Base-by-base conservation (phyloP, 176 grass and related monocot species). In the Pontederia crassipes region DNA sequence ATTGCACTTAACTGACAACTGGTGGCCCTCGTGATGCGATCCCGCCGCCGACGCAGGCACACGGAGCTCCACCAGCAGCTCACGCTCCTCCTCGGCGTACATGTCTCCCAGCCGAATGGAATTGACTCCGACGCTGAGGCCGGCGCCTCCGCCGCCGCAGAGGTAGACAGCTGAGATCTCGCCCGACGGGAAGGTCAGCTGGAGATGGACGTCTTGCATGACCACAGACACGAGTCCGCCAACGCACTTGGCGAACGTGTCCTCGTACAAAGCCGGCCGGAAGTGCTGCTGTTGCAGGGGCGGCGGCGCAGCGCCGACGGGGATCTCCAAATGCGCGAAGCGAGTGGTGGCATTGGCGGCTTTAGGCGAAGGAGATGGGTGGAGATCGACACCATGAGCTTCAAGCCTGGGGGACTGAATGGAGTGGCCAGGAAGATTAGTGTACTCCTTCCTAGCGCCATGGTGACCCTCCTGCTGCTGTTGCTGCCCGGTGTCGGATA, bases 211-310 rank as follows among this genome's bases (percentile, higher is more conserved):
- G 70, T 98, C 81, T 71, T 89, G 87, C 93, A 98, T 86, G 12
- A 98, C 93, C 2, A 98, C 74, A 75, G 87, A 88, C 1, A 92
- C 88, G 1, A 98, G 87, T 1, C 87, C 87, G 48, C 93, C 93
- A 0, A 98, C 69, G 74, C 88, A 98, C 65, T 85, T 85, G 58
- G 80, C 77, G 53, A 98, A 92, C 17, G 87, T 74, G 57, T 88
- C 78, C 54, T 88, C 92, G 0, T 65, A 66, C 8, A 80, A 50
- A 14, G 7, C 26, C 29, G 54, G 16, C 20, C 2, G 47, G 29
- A 45, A 15, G 12, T 62, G 49, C 18, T 52, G 17, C 35, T 66
- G 24, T 17, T 78, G 47, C 0, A 70, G 71, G 62, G 80, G 69
- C 49, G 72, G 59, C 11, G 67, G 45, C 15, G 64, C 61, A 0